Evolutionary conservation across 2,329 filamentous ascomycete species (phyloP).

Genomic region (Reticulascus tulasneorum): DNA sequence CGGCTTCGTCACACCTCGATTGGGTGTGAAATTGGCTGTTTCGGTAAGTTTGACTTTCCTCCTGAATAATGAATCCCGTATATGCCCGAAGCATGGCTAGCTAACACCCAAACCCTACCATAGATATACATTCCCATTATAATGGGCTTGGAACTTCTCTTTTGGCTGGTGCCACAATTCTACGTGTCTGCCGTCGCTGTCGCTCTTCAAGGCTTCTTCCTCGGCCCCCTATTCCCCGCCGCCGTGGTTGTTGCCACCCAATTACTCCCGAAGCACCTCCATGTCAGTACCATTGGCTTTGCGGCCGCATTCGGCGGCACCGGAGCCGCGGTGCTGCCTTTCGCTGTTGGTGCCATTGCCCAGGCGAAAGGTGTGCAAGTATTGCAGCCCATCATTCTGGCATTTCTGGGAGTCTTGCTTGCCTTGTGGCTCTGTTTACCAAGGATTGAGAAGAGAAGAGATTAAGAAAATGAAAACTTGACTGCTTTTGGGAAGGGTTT

Average conservation of each 20-base stretch:
- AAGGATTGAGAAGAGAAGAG: conserved; percentile 34
- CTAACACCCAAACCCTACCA: too few species aligned
- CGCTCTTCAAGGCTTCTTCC: conserved; percentile 70
- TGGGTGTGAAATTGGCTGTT: conserved; percentile 66
- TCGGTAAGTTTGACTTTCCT: too few species aligned
- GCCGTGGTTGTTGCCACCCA: conserved; percentile 68
- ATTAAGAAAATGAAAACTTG: conserved; percentile 18
- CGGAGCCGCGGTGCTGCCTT: conserved; percentile 64
- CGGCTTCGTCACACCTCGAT: conserved; percentile 67
- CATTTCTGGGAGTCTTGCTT: conserved; percentile 39
- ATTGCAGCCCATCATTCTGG: conserved; percentile 54
- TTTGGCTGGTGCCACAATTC: conserved; percentile 79
- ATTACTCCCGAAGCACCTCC: conserved; percentile 64
- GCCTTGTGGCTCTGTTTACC: conserved; percentile 44
- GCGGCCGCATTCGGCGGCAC: conserved; percentile 70
- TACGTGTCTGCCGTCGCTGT: conserved; percentile 71
- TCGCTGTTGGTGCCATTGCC: conserved; percentile 65
- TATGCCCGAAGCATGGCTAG: too few species aligned
- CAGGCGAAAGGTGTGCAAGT: conserved; percentile 51
- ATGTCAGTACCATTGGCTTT: conserved; percentile 74
- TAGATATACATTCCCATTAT: conserved; percentile 61
- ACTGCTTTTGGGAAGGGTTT: too few species aligned
- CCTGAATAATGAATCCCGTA: too few species aligned
- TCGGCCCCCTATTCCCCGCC: conserved; percentile 74
- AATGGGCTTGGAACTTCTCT: conserved; percentile 65